Conservation (phyloP, 2,329 filamentous ascomycete genomes). For the Lachnellula occidentalis region DNA sequence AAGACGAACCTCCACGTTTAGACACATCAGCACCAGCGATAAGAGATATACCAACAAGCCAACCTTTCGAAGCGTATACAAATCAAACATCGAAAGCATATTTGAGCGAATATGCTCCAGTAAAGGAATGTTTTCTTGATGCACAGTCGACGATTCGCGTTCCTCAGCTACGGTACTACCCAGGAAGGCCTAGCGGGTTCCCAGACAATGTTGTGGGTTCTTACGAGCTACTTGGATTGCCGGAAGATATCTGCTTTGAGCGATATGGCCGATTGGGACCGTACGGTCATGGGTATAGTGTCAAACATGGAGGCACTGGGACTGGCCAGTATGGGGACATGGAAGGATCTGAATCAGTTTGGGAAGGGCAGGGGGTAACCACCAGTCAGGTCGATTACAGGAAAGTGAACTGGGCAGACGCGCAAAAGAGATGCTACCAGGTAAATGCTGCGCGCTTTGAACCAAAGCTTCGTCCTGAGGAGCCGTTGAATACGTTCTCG, state of each 20-base stretch:
- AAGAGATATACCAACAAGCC: conserved; percentile 42
- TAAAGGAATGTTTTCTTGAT: conserved; percentile 77
- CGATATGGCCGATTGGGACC: conserved; percentile 81
- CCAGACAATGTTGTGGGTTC: conserved; percentile 84
- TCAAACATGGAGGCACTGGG: conserved; percentile 71
- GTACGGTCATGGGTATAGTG: conserved; percentile 84
- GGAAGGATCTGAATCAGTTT: conserved; percentile 74
- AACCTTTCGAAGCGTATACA: conserved; percentile 57
- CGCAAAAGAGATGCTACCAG: conserved; percentile 66
- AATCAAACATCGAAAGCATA: conserved; percentile 46
- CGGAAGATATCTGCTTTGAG: conserved; percentile 88
- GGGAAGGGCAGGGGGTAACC: conserved; percentile 46
- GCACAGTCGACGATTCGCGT: conserved; percentile 56
- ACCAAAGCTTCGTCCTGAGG: conserved; percentile 3
- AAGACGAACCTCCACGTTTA: conserved; percentile 50
- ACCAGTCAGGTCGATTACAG: conserved; percentile 70
- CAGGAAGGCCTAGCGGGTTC: conserved; percentile 76
- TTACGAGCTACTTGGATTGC: conserved; percentile 71
- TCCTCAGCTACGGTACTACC: conserved; percentile 66
- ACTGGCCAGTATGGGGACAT: conserved; percentile 80
- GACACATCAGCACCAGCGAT: conserved; percentile 28
- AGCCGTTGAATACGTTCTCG: conserved; percentile 18
- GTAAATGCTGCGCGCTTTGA: conserved; percentile 65
- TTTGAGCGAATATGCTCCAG: conserved; percentile 41
- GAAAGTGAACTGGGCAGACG: conserved; percentile 71